phyloP scores from a whole-genome alignment of 345 rosid species.

The Syzygium oleosum region DNA sequence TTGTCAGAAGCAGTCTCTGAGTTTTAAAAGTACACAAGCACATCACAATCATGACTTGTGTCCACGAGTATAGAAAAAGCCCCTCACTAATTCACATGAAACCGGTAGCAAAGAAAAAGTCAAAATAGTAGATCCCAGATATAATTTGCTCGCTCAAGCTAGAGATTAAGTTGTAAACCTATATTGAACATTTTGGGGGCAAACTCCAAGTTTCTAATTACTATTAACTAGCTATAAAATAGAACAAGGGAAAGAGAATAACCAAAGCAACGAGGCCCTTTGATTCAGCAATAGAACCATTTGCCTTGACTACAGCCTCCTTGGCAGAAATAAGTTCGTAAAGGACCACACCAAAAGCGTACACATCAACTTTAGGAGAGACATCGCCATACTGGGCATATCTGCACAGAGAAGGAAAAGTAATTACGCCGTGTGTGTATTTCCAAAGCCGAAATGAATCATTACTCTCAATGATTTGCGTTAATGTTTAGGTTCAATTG shows the following conservation, averaged over 20 bases:
- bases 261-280: conserved; percentile 92
- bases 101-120: neutral
- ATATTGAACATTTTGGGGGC: neutral
- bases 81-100: neutral
- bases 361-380: conserved; percentile 89
- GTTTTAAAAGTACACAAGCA: neutral
- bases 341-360: conserved; percentile 93
- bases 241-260: neutral
- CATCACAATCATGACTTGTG: neutral
- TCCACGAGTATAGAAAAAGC: neutral
- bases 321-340: conserved; percentile 92
- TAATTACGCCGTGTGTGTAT: neutral
- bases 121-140: neutral
- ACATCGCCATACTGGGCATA: conserved; percentile 82
- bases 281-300: conserved; percentile 40
- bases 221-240: neutral
- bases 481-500: neutral
- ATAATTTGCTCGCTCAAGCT: neutral
- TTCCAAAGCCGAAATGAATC: neutral
- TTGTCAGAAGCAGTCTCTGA: neutral
- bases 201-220: neutral
- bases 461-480: neutral
- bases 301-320: conserved; percentile 68
- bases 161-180: neutral
- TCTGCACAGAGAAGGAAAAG: conserved; percentile 26